phyloP scores from a whole-genome alignment of 2,329 filamentous ascomycete species.

The Ophiostoma triangulosporum region DNA sequence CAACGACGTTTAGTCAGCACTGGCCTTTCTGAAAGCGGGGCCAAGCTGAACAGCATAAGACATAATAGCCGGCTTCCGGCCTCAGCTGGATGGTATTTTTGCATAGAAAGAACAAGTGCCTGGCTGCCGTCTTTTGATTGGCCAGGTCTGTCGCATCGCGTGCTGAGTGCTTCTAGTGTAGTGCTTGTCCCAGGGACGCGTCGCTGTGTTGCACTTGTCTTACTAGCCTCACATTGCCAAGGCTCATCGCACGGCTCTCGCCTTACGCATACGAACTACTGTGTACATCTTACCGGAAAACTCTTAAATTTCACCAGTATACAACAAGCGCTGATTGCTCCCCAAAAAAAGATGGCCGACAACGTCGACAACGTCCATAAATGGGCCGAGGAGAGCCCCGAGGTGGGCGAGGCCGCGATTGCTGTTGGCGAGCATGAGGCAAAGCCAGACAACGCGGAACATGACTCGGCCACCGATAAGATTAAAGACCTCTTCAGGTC shows the following conservation, averaged over 20 bases:
- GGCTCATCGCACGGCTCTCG: background rate
- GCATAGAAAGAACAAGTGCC: background rate
- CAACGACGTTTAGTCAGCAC: no score
- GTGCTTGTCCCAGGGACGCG: background rate
- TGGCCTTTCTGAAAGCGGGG: no score
- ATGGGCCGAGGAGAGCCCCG: constrained; percentile 5
- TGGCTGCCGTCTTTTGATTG: background rate
- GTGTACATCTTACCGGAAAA: background rate
- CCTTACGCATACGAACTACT: no score
- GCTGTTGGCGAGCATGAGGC: background rate
- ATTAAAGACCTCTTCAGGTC: constrained; percentile 12
- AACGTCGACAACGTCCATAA: background rate
- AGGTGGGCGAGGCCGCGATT: constrained; percentile 8
- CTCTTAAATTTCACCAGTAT: background rate
- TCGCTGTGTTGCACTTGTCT: background rate
- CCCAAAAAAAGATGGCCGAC: background rate
- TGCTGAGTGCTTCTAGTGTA: background rate
- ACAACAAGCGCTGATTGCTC: background rate
- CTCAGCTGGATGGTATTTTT: no score
- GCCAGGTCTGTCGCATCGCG: background rate
- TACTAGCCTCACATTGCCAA: background rate
- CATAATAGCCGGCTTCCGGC: no score
- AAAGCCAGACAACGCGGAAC: background rate
- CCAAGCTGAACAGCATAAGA: no score
- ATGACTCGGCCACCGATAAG: constrained; percentile 11